Evolutionary conservation across 2,329 filamentous ascomycete genomes (phyloP), one percentile per base, ranked within the genome.

Genomic region (Lecanicillium sp.): DNA sequence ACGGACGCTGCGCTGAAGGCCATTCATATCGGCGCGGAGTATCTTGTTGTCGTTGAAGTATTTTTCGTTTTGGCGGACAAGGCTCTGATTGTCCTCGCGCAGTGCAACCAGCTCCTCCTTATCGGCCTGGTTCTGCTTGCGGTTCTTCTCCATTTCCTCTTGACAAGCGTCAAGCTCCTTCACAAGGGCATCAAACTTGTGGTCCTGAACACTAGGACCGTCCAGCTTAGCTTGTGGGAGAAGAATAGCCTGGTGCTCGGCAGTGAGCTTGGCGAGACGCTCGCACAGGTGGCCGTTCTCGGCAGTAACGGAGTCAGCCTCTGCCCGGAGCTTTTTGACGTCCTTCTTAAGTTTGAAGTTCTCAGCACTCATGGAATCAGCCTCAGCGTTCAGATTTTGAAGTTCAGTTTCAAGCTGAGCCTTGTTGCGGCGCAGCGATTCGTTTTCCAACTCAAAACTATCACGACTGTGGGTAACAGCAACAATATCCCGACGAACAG

Each of bases 11-110:
- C 69, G 69, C 56, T 72, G 71, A 50, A 73, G 76, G 44, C 63
- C 64, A 20, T 68, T 65, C 52, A 76, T 77, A 56, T 78, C 70
- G 14, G 68, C 66, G 15, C 64, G 64, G 5, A 75, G 63, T 30
- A 67, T 62, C 61, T 75, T 75, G 63, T 75, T 77, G 56, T 78
- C 74, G 48, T 65, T 70, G 54, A 74, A 78, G 55, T 77, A 77
- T 51, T 71, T 73, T 42, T 78, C 74, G 50, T 78, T 78, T 57
- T 77, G 72, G 30, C 71, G 73, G 44, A 75, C 74, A 19, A 78
- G 68, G 53, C 71, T 73, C 27, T 70, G 62, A 51, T 78, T 75
- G 54, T 79, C 75, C 52, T 76, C 64, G 30, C 67, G 66, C n/a
- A 48, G 29, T 6, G 39, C 33, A 35, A 17, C 40, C 14, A 48